Percentiles rank a stretch among this genome's conserved stretches.
Conservation (phyloP, 441 rosid species). For the Raphanus hybrid region DNA sequence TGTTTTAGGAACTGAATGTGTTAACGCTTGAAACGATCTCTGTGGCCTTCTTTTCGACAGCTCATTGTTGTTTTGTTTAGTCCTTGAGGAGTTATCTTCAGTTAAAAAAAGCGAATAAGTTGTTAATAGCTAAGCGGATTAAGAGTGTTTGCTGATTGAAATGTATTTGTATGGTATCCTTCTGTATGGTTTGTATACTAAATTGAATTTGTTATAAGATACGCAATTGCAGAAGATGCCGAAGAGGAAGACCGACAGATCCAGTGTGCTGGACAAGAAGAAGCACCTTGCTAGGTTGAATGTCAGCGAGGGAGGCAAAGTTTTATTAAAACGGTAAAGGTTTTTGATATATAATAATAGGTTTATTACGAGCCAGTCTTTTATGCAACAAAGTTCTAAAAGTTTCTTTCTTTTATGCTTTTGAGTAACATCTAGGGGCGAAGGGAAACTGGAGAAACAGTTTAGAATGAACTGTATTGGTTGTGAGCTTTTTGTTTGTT, state of each 20-base stretch:
- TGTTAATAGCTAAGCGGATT: background rate
- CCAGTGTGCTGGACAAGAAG: conserved; percentile 86
- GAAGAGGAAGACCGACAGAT: conserved; percentile 88
- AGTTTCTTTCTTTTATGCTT: background rate
- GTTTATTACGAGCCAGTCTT: too few species aligned
- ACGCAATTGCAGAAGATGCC: conserved; percentile 99
- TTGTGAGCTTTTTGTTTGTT: conserved; percentile 88
- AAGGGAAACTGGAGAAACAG: conserved; percentile 96
- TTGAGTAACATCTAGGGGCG: conserved; percentile 57
- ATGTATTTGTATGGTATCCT: background rate
- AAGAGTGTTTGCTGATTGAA: conserved; percentile 1
- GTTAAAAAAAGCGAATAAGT: background rate
- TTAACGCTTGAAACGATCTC: conserved; percentile 7
- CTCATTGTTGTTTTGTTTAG: too few species aligned
- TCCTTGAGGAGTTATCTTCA: background rate
- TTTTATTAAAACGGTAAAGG: conserved; percentile 77
- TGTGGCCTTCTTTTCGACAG: background rate
- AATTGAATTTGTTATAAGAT: conserved; percentile 59
- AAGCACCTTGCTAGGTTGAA: conserved; percentile 91
- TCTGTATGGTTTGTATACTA: conserved; percentile 37
- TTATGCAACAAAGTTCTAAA: background rate
- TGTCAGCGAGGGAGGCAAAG: conserved; percentile 75
- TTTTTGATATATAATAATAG: too few species aligned
- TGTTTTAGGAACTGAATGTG: background rate
- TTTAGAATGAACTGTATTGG: conserved; percentile 92